Percentiles rank a stretch among this genome's conserved stretches.
These are phyloP conservation scores for Clonostachys sp. DNA, from an alignment of 2,329 filamentous ascomycete species.

Conservation along the genomic window DNA sequence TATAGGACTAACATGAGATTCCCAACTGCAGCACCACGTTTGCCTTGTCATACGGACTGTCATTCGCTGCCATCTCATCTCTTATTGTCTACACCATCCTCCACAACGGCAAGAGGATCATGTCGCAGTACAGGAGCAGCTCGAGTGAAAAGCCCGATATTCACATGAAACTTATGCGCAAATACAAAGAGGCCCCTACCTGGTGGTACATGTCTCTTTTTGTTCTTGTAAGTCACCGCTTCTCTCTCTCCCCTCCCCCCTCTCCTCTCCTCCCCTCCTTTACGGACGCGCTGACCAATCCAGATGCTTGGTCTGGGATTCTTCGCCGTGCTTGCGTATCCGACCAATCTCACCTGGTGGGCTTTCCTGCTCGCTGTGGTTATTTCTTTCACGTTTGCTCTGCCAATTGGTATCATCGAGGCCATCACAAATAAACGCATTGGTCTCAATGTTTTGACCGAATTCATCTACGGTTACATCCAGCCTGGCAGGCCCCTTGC, in stretches of 20 bases:
- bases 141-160: constrained; percentile 57
- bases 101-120: constrained; percentile 63
- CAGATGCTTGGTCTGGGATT: constrained; percentile 52
- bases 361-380: constrained; percentile 62
- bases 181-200: constrained; percentile 57
- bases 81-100: constrained; percentile 65
- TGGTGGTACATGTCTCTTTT: constrained; percentile 63
- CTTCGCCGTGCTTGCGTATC: constrained; percentile 51
- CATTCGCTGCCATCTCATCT: constrained; percentile 66
- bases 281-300: neutral
- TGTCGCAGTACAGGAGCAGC: constrained; percentile 56
- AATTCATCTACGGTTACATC: constrained; percentile 72
- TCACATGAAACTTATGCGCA: constrained; percentile 60
- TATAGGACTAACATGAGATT: no score
- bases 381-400: constrained; percentile 58
- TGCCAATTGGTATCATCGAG: constrained; percentile 67
- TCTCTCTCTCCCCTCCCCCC: no score
- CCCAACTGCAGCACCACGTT: constrained; percentile 57
- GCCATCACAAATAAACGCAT: constrained; percentile 68
- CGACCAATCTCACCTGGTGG: constrained; percentile 70
- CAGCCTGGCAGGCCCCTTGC: constrained; percentile 67
- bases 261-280: no score
- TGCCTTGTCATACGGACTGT: constrained; percentile 64
- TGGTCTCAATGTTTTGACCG: constrained; percentile 69
- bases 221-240: constrained; percentile 33